Conservation (phyloP, 163 green algal genomes). For the Chloroidium sp. region DNA sequence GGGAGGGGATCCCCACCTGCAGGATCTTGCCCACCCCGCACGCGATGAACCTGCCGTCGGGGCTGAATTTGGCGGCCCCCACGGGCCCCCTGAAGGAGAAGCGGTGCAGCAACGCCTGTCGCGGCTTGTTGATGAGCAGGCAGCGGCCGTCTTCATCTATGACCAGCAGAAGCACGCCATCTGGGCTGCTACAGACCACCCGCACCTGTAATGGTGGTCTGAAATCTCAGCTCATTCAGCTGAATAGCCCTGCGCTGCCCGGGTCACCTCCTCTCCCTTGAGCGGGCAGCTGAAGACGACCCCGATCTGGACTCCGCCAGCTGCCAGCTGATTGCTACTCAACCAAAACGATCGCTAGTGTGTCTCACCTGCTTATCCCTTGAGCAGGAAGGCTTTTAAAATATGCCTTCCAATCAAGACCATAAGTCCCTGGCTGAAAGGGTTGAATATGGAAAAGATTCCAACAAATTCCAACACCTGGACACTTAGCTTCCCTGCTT, state of each 20-base stretch:
- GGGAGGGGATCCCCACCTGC: slow-evolving; percentile 44
- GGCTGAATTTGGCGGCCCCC: slow-evolving; percentile 73
- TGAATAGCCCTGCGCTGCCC: background rate
- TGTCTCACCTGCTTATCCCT: no score
- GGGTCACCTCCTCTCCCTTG: no score
- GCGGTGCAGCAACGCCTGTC: slow-evolving; percentile 78
- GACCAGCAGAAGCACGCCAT: slow-evolving; percentile 74
- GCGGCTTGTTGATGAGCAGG: slow-evolving; percentile 64
- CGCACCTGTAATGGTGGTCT: slow-evolving; percentile 43
- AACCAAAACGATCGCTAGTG: no score
- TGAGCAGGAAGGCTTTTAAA: background rate
- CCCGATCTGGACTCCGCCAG: no score
- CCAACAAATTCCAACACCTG: no score
- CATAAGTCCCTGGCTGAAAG: no score
- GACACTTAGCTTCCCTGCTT: no score
- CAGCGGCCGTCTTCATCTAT: slow-evolving; percentile 75
- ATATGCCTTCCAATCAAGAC: background rate
- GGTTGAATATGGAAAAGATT: no score
- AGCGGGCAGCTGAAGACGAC: no score
- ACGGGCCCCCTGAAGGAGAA: slow-evolving; percentile 85
- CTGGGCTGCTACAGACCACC: slow-evolving; percentile 60
- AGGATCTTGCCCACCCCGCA: slow-evolving; percentile 76
- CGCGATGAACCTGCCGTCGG: slow-evolving; percentile 81
- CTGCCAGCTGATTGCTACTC: no score
- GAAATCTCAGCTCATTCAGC: background rate